phyloP scores from a whole-genome alignment of 2,329 filamentous ascomycete species.

The Knufia fluminis region DNA sequence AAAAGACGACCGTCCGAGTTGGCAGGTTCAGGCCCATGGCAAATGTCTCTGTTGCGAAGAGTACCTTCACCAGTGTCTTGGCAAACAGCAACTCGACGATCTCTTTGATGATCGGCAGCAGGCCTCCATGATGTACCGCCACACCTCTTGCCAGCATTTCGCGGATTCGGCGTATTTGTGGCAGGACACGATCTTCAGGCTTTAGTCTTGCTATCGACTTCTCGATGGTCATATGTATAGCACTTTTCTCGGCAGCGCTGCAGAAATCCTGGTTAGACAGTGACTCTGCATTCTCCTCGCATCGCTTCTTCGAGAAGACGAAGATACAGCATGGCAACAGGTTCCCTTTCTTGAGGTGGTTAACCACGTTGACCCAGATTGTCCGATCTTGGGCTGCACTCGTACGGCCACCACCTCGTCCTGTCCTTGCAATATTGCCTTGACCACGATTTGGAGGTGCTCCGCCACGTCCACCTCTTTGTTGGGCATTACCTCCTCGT shows the following conservation, averaged over 20 bases:
- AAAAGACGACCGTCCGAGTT: conserved; percentile 94
- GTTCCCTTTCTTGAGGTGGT: conserved; percentile 76
- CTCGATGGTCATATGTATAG: conserved; percentile 95
- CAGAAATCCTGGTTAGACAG: conserved; percentile 92
- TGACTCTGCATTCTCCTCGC: conserved; percentile 93
- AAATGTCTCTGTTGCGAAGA: conserved; percentile 97
- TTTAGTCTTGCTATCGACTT: conserved; percentile 87
- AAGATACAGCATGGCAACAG: conserved; percentile 92
- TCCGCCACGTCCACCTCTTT: conserved; percentile 47
- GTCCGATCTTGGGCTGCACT: conserved; percentile 92
- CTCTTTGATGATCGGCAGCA: conserved; percentile 94
- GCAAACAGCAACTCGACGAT: conserved; percentile 95
- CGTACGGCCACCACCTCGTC: conserved; percentile 74
- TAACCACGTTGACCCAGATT: conserved; percentile 91
- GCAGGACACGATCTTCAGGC: conserved; percentile 78
- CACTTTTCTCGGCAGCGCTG: conserved; percentile 86
- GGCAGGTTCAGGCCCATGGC: conserved; percentile 96
- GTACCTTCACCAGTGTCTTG: conserved; percentile 85
- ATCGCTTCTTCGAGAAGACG: conserved; percentile 96
- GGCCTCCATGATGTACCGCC: conserved; percentile 89
- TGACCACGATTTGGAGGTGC: conserved; percentile 49
- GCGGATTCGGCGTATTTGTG: conserved; percentile 79
- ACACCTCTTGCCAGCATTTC: conserved; percentile 82
- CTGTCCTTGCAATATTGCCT: conserved; percentile 84
- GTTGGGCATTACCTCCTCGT: conserved; percentile 40